These are phyloP conservation scores for Hypomontagnella monticulosa DNA, from an alignment of 495 filamentous ascomycete species.

Conservation along the genomic window DNA sequence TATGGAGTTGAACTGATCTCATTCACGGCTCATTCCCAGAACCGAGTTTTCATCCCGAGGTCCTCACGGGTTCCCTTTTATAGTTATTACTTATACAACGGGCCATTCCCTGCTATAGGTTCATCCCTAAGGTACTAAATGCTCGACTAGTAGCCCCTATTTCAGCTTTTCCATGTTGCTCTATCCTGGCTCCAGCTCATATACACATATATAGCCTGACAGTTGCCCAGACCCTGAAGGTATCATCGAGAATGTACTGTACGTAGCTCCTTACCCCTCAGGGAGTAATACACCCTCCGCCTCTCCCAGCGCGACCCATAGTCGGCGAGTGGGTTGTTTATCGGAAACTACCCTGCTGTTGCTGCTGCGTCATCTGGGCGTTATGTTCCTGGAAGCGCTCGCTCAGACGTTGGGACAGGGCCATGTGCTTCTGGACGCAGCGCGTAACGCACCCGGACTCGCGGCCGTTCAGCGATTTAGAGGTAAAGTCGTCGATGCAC, in stretches of 20 bases:
- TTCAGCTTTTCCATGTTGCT: not conserved
- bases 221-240: not conserved
- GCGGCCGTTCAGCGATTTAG: constrained; percentile 84
- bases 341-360: constrained; percentile 39
- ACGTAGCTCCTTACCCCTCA: not conserved
- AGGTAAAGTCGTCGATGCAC: constrained; percentile 98
- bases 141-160: not conserved
- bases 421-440: constrained; percentile 95
- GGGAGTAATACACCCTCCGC: not conserved
- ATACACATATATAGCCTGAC: constrained; percentile 1
- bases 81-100: constrained; percentile 30
- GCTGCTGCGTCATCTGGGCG: constrained; percentile 79
- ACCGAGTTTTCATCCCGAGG: not conserved
- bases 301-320: too few species aligned
- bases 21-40: constrained; percentile 5
- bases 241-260: not conserved
- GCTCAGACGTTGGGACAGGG: constrained; percentile 83
- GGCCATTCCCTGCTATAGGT: constrained; percentile 6
- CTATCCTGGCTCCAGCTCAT: not conserved
- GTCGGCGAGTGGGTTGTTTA: constrained; percentile 5
- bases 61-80: not conserved
- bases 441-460: constrained; percentile 91
- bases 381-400: constrained; percentile 96
- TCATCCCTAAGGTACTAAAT: not conserved
- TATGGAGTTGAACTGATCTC: constrained; percentile 24